Base-by-base conservation (phyloP, 495 filamentous ascomycete genomes). In the Schizothecium vesticola region DNA sequence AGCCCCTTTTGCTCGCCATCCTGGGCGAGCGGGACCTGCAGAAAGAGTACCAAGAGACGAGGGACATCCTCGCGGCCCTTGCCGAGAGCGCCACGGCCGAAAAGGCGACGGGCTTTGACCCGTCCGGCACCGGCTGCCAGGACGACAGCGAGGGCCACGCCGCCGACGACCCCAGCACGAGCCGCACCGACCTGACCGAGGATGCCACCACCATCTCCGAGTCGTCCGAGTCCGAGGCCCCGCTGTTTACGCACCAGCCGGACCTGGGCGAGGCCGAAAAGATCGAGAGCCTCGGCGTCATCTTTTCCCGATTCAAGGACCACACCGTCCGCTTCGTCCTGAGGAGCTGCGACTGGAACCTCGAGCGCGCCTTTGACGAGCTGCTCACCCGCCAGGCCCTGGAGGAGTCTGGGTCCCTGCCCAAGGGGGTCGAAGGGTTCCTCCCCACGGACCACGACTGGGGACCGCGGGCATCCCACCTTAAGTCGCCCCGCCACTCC, bases 371-470 rank as follows among this genome's bases (percentile, higher is more conserved):
- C 1, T 88, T 96, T 70, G 93, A 99, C 74, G 88, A 92, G 60
- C 81, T 99, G 3, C 83, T 97, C 12, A 95, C 89, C 65, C 82
- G 89, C 7, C 84, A 88, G 11, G 92, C 87, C 74, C 87, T 97
- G 19, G 85, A 90, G 56, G 83, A 92, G 36, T 78, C 81, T 3
- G 80, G 81, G 2, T 80, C 84, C 24, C 75, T 86, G 13, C 85
- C 85, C 2, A 92, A 90, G 74, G 91, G 94, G 2, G 80, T 97
- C 12, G 92, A 97, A 67, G 93, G 86, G 0, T 97, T 97, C 72
- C 83, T 81, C 26, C 81, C 84, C 11, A 81, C 80, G 6, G 72
- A 82, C 9, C 75, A 79, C 22, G 72, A 72, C 9, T 69, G 71
- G 0, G 74, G 68, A 65, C 76, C 79, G 65, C 79, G 68, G 61